phyloP scores from a whole-genome alignment of 164 flowering plant genomes.

The Liriodendron chinense region DNA sequence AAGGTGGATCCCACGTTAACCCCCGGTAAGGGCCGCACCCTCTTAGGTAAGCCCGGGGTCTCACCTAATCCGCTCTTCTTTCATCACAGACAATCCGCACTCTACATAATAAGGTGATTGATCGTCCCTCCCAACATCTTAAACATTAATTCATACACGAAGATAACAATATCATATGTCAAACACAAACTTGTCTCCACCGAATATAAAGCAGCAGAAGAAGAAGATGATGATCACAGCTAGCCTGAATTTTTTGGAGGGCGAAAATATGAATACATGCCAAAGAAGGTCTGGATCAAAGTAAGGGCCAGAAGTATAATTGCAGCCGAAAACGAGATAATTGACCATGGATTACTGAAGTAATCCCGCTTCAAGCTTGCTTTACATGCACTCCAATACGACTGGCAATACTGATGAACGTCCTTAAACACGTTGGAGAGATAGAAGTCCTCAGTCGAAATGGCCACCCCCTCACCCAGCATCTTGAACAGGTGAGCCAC shows the following conservation, averaged over 20 bases:
- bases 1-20: too few relatives aligned
- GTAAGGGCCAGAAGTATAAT: background rate
- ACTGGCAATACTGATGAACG: conserved; percentile 12
- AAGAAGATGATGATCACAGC: too few relatives aligned
- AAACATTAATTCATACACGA: too few relatives aligned
- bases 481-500: conserved; percentile 21
- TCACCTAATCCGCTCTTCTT: too few relatives aligned
- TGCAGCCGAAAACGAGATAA: conserved; percentile 2
- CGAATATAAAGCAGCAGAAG: too few relatives aligned
- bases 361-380: conserved; percentile 4
- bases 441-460: conserved; percentile 16
- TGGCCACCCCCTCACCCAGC: conserved; percentile 18
- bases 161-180: too few relatives aligned
- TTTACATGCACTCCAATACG: conserved; percentile 19
- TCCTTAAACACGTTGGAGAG: conserved; percentile 13
- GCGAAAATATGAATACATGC: background rate
- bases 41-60: too few relatives aligned
- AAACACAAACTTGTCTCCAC: too few relatives aligned
- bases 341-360: conserved; percentile 13
- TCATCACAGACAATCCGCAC: too few relatives aligned
- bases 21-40: too few relatives aligned
- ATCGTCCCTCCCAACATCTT: too few relatives aligned
- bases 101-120: too few relatives aligned
- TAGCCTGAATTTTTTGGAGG: background rate
- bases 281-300: background rate